These are phyloP conservation scores for Austroboletus eburneus DNA, from an alignment of 768 basidiomycete genomes.

Conservation along the genomic window DNA sequence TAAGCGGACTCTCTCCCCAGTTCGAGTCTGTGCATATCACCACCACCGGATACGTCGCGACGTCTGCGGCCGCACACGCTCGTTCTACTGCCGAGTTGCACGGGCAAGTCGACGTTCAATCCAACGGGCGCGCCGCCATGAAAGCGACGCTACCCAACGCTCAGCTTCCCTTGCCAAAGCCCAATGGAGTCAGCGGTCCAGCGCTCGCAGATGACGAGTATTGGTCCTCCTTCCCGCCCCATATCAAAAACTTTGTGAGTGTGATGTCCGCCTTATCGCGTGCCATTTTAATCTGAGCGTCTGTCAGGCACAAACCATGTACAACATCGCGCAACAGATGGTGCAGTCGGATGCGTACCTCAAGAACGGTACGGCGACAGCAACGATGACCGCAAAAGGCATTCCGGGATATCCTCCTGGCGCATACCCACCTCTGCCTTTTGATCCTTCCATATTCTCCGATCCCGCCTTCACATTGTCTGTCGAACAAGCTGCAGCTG, in stretches of 20 bases:
- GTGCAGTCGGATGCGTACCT: constrained; percentile 41
- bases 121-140: constrained; percentile 22
- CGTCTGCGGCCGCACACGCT: constrained; percentile 31
- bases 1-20: constrained; percentile 41
- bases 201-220: constrained; percentile 54
- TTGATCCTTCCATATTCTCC: constrained; percentile 51
- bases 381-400: constrained; percentile 33
- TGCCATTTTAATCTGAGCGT: constrained; percentile 30
- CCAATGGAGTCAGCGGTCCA: constrained; percentile 19
- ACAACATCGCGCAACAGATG: constrained; percentile 66
- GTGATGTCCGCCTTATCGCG: constrained; percentile 21
- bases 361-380: constrained; percentile 31
- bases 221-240: constrained; percentile 64
- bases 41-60: constrained; percentile 42
- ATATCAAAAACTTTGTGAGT: constrained; percentile 66
- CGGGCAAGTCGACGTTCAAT: constrained; percentile 53
- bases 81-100: constrained; percentile 41
- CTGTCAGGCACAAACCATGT: constrained; percentile 57
- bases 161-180: constrained; percentile 20
- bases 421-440: constrained; percentile 40
- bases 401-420: constrained; percentile 39
- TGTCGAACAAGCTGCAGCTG: constrained; percentile 45
- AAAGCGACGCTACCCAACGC: constrained; percentile 17
- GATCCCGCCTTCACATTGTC: constrained; percentile 50
- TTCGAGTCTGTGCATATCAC: constrained; percentile 47